phyloP scores from a whole-genome alignment of 2,329 filamentous ascomycete genomes.

The Pyricularia pennisetigena region DNA sequence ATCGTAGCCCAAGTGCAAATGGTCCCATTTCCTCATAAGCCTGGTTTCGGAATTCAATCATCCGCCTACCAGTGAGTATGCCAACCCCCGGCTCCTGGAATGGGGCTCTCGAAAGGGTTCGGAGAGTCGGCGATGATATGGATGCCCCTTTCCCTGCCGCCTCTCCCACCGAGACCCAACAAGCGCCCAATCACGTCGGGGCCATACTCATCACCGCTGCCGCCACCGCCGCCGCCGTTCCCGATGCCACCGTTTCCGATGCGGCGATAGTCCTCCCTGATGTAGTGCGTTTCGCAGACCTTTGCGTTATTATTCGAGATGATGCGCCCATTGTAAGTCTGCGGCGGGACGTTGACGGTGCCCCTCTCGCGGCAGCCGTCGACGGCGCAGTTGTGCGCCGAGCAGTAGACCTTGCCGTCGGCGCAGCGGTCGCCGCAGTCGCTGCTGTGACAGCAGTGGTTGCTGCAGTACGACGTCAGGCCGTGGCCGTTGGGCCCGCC shows the following conservation, averaged over 20 bases:
- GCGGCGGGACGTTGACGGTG: conserved; percentile 1
- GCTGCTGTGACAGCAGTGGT: neutral
- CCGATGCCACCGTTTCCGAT: neutral
- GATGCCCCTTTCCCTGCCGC: neutral
- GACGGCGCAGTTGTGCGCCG: conserved; percentile 15
- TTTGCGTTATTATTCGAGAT: neutral
- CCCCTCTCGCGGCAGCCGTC: conserved; percentile 10
- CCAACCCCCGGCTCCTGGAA: neutral
- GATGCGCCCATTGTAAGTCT: neutral
- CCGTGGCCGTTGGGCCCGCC: neutral
- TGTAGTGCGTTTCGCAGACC: neutral
- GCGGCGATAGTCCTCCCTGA: neutral
- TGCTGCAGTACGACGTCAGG: neutral
- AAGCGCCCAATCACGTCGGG: neutral
- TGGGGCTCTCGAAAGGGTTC: neutral
- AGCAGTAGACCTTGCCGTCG: conserved; percentile 10
- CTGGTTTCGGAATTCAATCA: neutral
- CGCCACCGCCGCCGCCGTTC: neutral
- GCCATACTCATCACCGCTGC: neutral
- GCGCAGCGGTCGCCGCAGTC: neutral
- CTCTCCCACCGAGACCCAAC: neutral
- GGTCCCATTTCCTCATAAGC: too few relatives aligned
- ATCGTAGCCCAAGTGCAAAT: neutral
- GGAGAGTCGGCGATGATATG: neutral
- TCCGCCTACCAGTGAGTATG: neutral